phyloP scores from a whole-genome alignment of 2,329 filamentous ascomycete species.

The Colletotrichum tofieldiae region DNA sequence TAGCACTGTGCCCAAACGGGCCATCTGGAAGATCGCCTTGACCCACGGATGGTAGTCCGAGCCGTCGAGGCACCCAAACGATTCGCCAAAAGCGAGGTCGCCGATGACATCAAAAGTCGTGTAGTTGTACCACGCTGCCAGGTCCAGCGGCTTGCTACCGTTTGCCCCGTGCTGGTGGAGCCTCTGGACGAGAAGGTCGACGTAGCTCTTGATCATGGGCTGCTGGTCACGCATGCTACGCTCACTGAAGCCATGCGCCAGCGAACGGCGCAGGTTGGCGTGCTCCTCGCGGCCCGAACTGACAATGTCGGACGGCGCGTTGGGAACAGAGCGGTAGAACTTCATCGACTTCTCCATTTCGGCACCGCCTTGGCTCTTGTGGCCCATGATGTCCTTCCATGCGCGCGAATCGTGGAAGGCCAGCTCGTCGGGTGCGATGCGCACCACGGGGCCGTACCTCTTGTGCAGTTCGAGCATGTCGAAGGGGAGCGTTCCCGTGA shows the following conservation, averaged over 20 bases:
- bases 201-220: constrained; percentile 53
- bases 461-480: constrained; percentile 54
- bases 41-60: constrained; percentile 49
- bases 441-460: constrained; percentile 62
- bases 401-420: constrained; percentile 56
- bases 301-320: constrained; percentile 42
- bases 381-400: constrained; percentile 60
- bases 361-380: constrained; percentile 40
- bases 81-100: constrained; percentile 50
- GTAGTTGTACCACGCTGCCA: constrained; percentile 49
- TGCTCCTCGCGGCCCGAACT: constrained; percentile 35
- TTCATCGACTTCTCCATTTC: constrained; percentile 40
- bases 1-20: constrained; percentile 22
- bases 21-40: constrained; percentile 46
- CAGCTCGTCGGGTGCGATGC: constrained; percentile 63
- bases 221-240: constrained; percentile 47
- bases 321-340: constrained; percentile 34
- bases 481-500: constrained; percentile 48
- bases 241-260: constrained; percentile 48
- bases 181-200: constrained; percentile 56
- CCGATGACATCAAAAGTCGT: constrained; percentile 53
- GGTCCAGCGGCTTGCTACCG: constrained; percentile 43
- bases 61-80: constrained; percentile 48
- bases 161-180: constrained; percentile 51
- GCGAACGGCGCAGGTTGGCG: constrained; percentile 33